A percentile compares a stretch with the other conserved stretches of the same genome.
Conservation (phyloP, 2,329 filamentous ascomycete genomes). For the Mariannaea sp. region DNA sequence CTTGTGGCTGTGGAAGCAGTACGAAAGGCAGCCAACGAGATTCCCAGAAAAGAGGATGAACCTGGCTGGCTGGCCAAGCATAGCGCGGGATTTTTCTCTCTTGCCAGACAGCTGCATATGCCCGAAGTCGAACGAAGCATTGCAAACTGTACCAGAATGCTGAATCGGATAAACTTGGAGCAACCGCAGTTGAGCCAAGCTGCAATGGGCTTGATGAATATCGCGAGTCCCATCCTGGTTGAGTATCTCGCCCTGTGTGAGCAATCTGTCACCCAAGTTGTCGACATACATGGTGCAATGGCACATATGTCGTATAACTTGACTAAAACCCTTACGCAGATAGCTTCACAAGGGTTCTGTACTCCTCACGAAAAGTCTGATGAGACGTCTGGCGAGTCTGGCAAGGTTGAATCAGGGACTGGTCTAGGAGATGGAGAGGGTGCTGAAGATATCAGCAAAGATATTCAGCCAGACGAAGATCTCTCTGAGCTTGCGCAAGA, state of each 20-base stretch:
- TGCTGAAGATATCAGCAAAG: slow-evolving; percentile 96
- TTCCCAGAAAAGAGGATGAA: slow-evolving; percentile 43
- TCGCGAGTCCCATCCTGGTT: slow-evolving; percentile 68
- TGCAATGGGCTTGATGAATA: slow-evolving; percentile 40
- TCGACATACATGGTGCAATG: slow-evolving; percentile 69
- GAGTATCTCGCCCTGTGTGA: slow-evolving; percentile 71
- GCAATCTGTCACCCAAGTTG: slow-evolving; percentile 61
- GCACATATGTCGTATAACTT: slow-evolving; percentile 78
- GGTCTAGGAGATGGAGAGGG: slow-evolving; percentile 95
- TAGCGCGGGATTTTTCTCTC: slow-evolving; percentile 55
- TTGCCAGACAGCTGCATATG: slow-evolving; percentile 64
- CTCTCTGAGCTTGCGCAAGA: slow-evolving; percentile 90
- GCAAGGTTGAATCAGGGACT: slow-evolving; percentile 87
- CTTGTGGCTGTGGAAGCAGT: slow-evolving; percentile 80
- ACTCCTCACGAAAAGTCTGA: slow-evolving; percentile 81
- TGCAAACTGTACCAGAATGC: slow-evolving; percentile 43
- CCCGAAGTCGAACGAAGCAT: slow-evolving; percentile 56
- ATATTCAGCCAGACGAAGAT: slow-evolving; percentile 92
- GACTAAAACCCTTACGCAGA: slow-evolving; percentile 75
- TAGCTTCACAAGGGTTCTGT: slow-evolving; percentile 88
- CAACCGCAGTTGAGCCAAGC: slow-evolving; percentile 36
- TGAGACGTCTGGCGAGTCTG: slow-evolving; percentile 69
- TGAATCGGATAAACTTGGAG: slow-evolving; percentile 42
- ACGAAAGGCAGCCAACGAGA: slow-evolving; percentile 56
- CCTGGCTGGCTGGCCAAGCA: slow-evolving; percentile 46